Evolutionary conservation across 2,329 filamentous ascomycete genomes (phyloP).

Genomic region (Karstenula rhodostoma): DNA sequence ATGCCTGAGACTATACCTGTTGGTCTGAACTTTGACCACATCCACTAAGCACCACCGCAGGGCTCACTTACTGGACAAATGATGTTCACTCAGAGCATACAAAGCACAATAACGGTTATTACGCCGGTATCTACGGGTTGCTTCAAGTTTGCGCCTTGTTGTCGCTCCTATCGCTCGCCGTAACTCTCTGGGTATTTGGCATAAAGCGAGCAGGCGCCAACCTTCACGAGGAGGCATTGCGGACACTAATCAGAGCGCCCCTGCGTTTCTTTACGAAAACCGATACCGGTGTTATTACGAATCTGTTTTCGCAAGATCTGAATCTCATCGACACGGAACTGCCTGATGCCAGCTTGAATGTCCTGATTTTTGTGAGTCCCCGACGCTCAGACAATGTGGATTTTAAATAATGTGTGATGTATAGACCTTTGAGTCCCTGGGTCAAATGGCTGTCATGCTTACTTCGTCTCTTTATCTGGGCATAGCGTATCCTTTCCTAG

Average conservation of each 20-base stretch:
- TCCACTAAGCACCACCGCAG: not conserved
- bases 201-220: constrained; percentile 43
- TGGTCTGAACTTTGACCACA: too few relatives aligned
- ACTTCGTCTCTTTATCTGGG: constrained; percentile 39
- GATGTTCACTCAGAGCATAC: constrained; percentile 13
- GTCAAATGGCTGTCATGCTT: constrained; percentile 24
- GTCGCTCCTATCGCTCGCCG: constrained; percentile 18
- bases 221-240: constrained; percentile 56
- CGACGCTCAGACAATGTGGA: not conserved
- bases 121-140: constrained; percentile 23
- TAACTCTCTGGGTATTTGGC: constrained; percentile 45
- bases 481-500: constrained; percentile 43
- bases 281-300: constrained; percentile 24
- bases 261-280: constrained; percentile 24
- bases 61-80: constrained; percentile 24
- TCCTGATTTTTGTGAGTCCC: not conserved
- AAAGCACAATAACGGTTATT: constrained; percentile 18
- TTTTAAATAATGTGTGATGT: not conserved
- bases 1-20: too few relatives aligned
- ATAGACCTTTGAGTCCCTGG: constrained; percentile 12
- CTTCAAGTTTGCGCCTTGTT: constrained; percentile 18
- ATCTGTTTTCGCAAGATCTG: constrained; percentile 49
- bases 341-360: constrained; percentile 23
- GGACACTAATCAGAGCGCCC: constrained; percentile 25
- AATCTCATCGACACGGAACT: constrained; percentile 52